Conservation (phyloP, 257 asterid genomes). For the Plantago major region DNA sequence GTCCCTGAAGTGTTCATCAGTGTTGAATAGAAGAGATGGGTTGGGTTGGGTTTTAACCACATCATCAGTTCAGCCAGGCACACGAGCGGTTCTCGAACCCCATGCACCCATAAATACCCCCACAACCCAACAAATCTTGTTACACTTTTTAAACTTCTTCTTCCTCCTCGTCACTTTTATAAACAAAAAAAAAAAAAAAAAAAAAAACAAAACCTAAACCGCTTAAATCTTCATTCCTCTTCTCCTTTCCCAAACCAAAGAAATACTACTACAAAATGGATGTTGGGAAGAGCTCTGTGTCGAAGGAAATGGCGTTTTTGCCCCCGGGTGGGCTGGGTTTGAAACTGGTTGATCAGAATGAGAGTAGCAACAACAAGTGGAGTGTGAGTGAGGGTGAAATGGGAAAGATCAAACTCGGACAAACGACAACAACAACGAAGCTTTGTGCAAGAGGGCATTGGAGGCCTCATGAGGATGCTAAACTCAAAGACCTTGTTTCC, state of each 20-base stretch:
- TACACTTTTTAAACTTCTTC: background rate
- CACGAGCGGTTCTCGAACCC: conserved; percentile 67
- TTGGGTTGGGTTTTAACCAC: too few relatives aligned
- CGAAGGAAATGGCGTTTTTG: conserved; percentile 22
- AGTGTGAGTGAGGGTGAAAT: conserved; percentile 4
- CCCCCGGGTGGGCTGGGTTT: conserved; percentile 13
- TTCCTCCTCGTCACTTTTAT: background rate
- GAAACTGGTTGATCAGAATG: conserved; percentile 3
- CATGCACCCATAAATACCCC: conserved; percentile 32
- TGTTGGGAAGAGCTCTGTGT: too few relatives aligned
- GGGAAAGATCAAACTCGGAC: conserved; percentile 14
- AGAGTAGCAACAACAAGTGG: conserved; percentile 4
- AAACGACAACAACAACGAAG: conserved; percentile 20
- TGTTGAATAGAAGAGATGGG: conserved; percentile 19
- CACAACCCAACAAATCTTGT: background rate
- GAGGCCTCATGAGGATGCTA: conserved; percentile 49
- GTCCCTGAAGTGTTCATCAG: too few relatives aligned
- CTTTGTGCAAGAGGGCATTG: conserved; percentile 47
- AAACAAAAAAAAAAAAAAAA: background rate
- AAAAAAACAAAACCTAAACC: too few relatives aligned
- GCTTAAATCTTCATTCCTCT: too few relatives aligned
- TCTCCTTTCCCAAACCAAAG: background rate
- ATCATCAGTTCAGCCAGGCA: conserved; percentile 25
- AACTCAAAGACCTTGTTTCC: conserved; percentile 39
- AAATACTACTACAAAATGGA: too few relatives aligned